These are phyloP conservation scores for Zymoseptoria ardabiliae DNA, from an alignment of 2,329 filamentous ascomycete species.

Conservation along the genomic window DNA sequence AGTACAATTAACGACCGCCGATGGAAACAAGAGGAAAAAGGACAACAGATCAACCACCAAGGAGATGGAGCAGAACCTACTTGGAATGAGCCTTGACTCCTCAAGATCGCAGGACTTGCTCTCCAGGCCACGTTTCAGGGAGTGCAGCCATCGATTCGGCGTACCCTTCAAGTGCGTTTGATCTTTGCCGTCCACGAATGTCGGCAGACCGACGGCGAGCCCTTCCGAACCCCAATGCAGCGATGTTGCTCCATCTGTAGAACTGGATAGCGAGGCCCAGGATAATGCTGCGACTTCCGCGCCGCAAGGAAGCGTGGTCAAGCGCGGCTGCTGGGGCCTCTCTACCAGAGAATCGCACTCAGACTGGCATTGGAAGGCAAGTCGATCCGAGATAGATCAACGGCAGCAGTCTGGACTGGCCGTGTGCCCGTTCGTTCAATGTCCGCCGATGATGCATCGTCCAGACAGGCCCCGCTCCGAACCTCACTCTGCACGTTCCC, in stretches of 20 bases:
- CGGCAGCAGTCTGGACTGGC: slow-evolving; percentile 6
- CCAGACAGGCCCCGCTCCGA: neutral
- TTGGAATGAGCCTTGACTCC: slow-evolving; percentile 3
- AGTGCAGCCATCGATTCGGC: neutral
- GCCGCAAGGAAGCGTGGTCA: slow-evolving; percentile 11
- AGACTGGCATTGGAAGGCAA: slow-evolving; percentile 6
- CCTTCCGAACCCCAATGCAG: slow-evolving; percentile 12
- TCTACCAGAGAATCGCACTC: slow-evolving; percentile 1
- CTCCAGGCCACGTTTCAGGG: slow-evolving; percentile 16
- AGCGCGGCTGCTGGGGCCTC: slow-evolving; percentile 7
- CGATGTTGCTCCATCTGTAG: slow-evolving; percentile 12
- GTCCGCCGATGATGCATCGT: slow-evolving; percentile 4
- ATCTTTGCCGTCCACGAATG: slow-evolving; percentile 11
- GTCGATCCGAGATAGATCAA: slow-evolving; percentile 6
- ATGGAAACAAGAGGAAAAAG: slow-evolving; percentile 12
- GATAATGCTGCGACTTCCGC: slow-evolving; percentile 12
- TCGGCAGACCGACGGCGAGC: slow-evolving; percentile 12
- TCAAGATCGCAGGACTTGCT: slow-evolving; percentile 8
- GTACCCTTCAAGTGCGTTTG: slow-evolving; percentile 13
- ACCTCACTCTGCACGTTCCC: neutral
- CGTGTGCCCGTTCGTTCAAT: slow-evolving; percentile 11
- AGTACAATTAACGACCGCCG: slow-evolving; percentile 13
- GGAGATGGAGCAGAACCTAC: slow-evolving; percentile 8
- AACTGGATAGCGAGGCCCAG: slow-evolving; percentile 11
- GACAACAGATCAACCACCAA: slow-evolving; percentile 16